These are phyloP conservation scores for Niveomyces coronatus DNA, from an alignment of 2,329 filamentous ascomycete species.

Conservation along the genomic window DNA sequence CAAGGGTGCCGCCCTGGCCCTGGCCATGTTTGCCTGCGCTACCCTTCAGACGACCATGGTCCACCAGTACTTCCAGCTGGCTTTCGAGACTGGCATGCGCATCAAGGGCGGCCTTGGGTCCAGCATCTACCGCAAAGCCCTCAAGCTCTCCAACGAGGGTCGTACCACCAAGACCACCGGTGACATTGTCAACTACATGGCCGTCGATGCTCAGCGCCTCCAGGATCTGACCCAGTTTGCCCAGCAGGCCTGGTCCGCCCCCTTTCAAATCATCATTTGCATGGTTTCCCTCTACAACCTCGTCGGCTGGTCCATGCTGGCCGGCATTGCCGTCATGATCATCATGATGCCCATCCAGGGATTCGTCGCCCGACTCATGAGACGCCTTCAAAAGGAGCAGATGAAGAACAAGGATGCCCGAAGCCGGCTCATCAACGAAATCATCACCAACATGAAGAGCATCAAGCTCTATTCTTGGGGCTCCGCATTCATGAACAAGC, in stretches of 20 bases:
- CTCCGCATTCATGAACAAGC: conserved; percentile 91
- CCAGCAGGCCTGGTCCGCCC: conserved; percentile 91
- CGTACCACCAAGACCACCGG: conserved; percentile 82
- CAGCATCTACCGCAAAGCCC: conserved; percentile 84
- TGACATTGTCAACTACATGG: conserved; percentile 99
- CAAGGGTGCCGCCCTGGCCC: conserved; percentile 74
- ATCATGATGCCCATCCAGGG: conserved; percentile 96
- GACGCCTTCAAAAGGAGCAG: conserved; percentile 85
- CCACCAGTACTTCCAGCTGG: conserved; percentile 94
- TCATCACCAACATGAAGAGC: conserved; percentile 99
- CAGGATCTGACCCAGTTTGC: conserved; percentile 93
- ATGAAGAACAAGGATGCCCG: conserved; percentile 99
- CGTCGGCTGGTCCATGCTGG: conserved; percentile 92
- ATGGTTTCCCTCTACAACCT: conserved; percentile 93
- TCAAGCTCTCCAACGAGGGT: conserved; percentile 87
- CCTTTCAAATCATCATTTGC: conserved; percentile 91
- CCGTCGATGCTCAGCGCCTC: conserved; percentile 89
- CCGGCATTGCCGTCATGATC: conserved; percentile 89
- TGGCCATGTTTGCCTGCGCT: conserved; percentile 87
- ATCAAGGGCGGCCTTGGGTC: conserved; percentile 87
- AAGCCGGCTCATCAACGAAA: conserved; percentile 90
- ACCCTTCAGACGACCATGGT: conserved; percentile 79
- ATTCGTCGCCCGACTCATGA: conserved; percentile 85
- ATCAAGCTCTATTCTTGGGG: conserved; percentile 99
- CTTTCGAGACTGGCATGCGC: conserved; percentile 93